Base-by-base conservation (phyloP, 768 basidiomycete genomes). In the Lentinula aciculospora region DNA sequence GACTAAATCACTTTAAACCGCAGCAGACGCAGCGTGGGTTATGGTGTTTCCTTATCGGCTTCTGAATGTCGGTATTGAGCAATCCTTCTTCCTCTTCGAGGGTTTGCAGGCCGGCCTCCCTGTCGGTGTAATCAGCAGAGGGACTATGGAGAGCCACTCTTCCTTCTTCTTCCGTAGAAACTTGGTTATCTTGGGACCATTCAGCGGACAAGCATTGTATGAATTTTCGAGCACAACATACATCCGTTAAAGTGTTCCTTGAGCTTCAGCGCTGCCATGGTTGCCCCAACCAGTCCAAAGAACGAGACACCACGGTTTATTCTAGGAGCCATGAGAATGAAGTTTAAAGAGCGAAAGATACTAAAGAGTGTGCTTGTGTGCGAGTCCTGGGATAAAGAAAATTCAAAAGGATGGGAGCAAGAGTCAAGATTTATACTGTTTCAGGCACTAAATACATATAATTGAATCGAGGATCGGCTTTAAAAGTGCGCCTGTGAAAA, bases 1-100 rank as follows among this genome's bases (percentile, higher is more conserved):
- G 19, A 31, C 17, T 15, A 36, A 23, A 78, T 57, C 53, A 82
- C 80, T 77, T 68, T 45, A 78, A 27, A 15, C 80, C 80, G 63
- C 79, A 82, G 69, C 81, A 82, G 25, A 80, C 66, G 61, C 80
- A 83, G 62, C 77, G 80, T 13, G 72, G 70, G 27, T 58, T 62
- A 56, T 64, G 69, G 50, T 68, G 70, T 61, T 67, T 63, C 27
- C 71, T 68, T 57, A 69, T 72, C 10, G 61, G 51, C 62, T 58
- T 46, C 58, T 62, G 59, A 32, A n/a, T 62, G 50, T 72, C 70
- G 1, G 71, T 68, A 55, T 73, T 67, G 42, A 74, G 66, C 19
- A 73, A 63, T 34, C 68, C 68, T 37, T 72, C 65, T 29, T 64
- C 68, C 31, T 69, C 67, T 32, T 70, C 72, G 25, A 53, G 32